Evolutionary conservation across 2,329 filamentous ascomycete genomes (phyloP).

Genomic region (Neocatenulostroma microsporum): DNA sequence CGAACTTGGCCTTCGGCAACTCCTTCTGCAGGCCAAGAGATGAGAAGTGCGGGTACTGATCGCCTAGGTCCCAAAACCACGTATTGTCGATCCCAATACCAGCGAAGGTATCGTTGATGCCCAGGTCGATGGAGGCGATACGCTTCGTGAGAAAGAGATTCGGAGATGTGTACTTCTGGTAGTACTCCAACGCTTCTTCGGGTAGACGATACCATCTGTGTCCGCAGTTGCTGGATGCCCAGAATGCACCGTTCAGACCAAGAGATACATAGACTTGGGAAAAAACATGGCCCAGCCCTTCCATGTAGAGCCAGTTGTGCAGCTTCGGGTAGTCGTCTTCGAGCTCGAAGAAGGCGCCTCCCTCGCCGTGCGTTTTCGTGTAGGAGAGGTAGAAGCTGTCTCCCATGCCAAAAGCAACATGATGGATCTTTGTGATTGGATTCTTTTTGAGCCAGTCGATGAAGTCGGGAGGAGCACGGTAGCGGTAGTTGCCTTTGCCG

Average conservation of each 20-base stretch:
- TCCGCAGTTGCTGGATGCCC: not conserved
- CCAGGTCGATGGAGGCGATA: not conserved
- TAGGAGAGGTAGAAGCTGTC: constrained; percentile 1
- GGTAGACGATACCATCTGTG: constrained; percentile 3
- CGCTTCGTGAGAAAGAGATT: not conserved
- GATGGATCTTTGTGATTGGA: not conserved
- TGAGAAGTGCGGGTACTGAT: constrained; percentile 1
- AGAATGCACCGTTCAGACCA: not conserved
- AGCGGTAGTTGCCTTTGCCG: constrained; percentile 1
- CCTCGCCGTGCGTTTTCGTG: not conserved
- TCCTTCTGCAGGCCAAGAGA: not conserved
- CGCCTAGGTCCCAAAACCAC: constrained; percentile 5
- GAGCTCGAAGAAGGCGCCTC: not conserved
- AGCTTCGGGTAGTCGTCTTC: not conserved
- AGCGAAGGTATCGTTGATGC: not conserved
- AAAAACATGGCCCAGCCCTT: not conserved
- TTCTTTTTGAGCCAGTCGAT: not conserved
- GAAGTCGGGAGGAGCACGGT: not conserved
- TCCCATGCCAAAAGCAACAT: constrained; percentile 1
- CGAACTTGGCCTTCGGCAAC: not conserved
- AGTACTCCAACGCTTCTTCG: not conserved
- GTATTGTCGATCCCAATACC: constrained; percentile 5
- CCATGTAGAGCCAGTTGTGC: constrained; percentile 2
- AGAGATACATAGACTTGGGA: not conserved
- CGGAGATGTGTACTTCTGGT: constrained; percentile 4